These are phyloP conservation scores for Geotrichum histeridarum DNA, from an alignment of 1,139 yeast species.

Conservation along the genomic window DNA sequence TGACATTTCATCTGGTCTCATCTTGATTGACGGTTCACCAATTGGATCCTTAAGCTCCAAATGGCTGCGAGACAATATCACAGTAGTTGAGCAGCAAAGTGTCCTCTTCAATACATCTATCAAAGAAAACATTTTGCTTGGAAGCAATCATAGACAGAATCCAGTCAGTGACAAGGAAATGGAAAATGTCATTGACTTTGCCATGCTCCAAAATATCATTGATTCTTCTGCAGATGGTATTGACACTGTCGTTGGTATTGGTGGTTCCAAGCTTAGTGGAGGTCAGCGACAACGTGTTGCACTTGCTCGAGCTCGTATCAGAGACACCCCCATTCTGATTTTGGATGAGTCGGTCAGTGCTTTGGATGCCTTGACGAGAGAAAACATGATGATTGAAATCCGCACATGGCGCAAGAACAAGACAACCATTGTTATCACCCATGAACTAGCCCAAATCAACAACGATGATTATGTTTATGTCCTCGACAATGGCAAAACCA, in stretches of 20 bases:
- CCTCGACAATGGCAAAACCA: slow-evolving; percentile 54
- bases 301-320: slow-evolving; percentile 71
- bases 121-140: slow-evolving; percentile 56
- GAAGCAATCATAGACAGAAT: slow-evolving; percentile 32
- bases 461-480: slow-evolving; percentile 52
- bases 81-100: slow-evolving; percentile 68
- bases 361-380: slow-evolving; percentile 52
- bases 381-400: slow-evolving; percentile 45
- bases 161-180: slow-evolving; percentile 34
- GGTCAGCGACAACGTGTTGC: slow-evolving; percentile 85
- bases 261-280: slow-evolving; percentile 63
- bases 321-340: slow-evolving; percentile 68
- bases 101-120: slow-evolving; percentile 61
- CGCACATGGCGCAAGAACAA: slow-evolving; percentile 58
- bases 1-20: slow-evolving; percentile 43
- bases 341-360: slow-evolving; percentile 87
- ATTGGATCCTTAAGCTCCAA: slow-evolving; percentile 42
- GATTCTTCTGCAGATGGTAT: slow-evolving; percentile 49
- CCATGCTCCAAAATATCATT: slow-evolving; percentile 43
- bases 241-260: slow-evolving; percentile 48
- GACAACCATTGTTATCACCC: slow-evolving; percentile 79
- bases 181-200: slow-evolving; percentile 48
- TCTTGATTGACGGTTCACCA: slow-evolving; percentile 52
- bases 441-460: slow-evolving; percentile 57
- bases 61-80: slow-evolving; percentile 61